Evolutionary conservation across 495 filamentous ascomycete genomes (phyloP), one percentile per base, ranked within the genome.

Genomic region (Amorphotheca resinae): DNA sequence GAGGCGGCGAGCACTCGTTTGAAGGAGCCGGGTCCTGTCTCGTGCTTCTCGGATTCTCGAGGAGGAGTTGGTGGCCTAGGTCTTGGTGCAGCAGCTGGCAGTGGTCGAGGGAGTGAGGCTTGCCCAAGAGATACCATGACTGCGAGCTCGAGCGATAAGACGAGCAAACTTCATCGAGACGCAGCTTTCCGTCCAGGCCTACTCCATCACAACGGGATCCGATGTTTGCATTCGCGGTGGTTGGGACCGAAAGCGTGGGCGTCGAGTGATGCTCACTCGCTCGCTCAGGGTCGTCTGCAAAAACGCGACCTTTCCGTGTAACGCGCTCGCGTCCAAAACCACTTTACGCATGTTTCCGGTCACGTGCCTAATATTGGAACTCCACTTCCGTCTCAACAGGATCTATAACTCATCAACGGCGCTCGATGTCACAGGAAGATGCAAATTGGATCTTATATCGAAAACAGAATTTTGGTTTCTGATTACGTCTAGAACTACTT

Each of bases 31-130:
- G 44, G 36, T 4, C 47, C 21, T 15, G 33, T 26, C 4, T 36
- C 9, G 5, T 44, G 25, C 30, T 45, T 31, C 22, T 30, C 42
- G 22, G 64, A 61, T 51, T 73, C 68, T 52, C 68, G 62, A 4
- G 69, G 71, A 11, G 71, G 71, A 32, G 71, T 75, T 18, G 71
- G 71, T n/a, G 71, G 71, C 62, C 69, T 64, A 38, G 65, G 59
- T 33, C 57, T 52, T 32, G 70, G 67, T 45, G n/a, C n/a, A n/a
- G n/a, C n/a, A n/a, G 25, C 25, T 28, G 25, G 25, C 25, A 28
- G 25, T 28, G 5, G 25, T 28, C 25, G 25, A 28, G 5, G 5
- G 5, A 28, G 25, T 28, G 25, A 28, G 5, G 11, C 11, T 5
- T 28, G 25, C 25, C 5, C 25, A 5, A 28, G 25, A 28, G 25